phyloP scores from a whole-genome alignment of 441 rosid species.

The Cnidoscolus chayamansa region DNA sequence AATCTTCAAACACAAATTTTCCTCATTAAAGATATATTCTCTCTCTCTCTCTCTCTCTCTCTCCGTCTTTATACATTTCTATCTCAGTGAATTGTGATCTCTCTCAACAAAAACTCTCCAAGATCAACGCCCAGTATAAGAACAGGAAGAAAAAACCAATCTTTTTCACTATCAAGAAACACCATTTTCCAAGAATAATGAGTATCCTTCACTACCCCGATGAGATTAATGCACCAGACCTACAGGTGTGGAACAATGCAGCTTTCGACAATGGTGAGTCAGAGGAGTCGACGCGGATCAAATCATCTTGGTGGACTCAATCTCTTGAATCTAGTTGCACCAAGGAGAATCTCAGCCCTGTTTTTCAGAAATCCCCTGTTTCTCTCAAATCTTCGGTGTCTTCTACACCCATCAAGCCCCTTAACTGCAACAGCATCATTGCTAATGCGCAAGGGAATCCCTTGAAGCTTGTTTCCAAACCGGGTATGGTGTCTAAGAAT shows the following conservation, averaged over 20 bases:
- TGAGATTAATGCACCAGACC: conserved; percentile 39
- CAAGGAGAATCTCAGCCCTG: conserved; percentile 61
- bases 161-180: conserved; percentile 7
- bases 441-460: conserved; percentile 26
- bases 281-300: conserved; percentile 35
- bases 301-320: conserved; percentile 50
- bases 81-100: not conserved
- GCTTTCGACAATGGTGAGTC: conserved; percentile 77
- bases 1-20: conserved; percentile 20
- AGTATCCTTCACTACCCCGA: conserved; percentile 47
- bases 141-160: not conserved
- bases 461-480: conserved; percentile 23
- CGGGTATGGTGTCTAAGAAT: conserved; percentile 20
- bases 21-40: conserved; percentile 9
- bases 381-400: conserved; percentile 32
- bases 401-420: conserved; percentile 36
- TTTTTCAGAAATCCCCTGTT: conserved; percentile 33
- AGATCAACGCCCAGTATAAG: not conserved
- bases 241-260: conserved; percentile 89
- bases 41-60: not conserved
- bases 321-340: conserved; percentile 57
- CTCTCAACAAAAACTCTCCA: conserved; percentile 5
- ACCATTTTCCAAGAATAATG: conserved; percentile 34
- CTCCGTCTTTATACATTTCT: not conserved
- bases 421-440: conserved; percentile 28